Evolutionary conservation across 192 early-diverging fungal genomes (phyloP), one percentile per base, ranked within the genome.

Genomic region (Coemansia sp.): DNA sequence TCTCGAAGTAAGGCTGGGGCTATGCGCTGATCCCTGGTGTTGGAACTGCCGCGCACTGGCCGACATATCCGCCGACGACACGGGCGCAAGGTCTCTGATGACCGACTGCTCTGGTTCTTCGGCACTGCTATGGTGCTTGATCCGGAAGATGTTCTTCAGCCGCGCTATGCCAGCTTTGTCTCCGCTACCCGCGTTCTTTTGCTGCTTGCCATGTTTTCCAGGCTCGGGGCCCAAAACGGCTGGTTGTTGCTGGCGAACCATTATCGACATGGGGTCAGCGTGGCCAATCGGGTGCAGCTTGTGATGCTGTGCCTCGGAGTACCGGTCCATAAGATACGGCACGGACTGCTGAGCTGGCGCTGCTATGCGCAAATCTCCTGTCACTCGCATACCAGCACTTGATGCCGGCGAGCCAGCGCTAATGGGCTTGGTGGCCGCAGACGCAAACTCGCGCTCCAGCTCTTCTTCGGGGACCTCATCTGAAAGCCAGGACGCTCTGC

Each of bases 61-160:
- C 12, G 41, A 43, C 20, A 38, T 47, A 2, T 55, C 64, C 21
- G 57, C 14, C 38, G 53, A 59, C 21, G 39, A 36, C 28, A 47
- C 53, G 3, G 48, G 48, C 12, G 23, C 13, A 9, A 26, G 11
- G 23, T 26, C 23, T 50, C 48, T 50, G 25, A 50, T 13, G 23
- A 4, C 23, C 12, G 48, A 26, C 48, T 21, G 48, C 5, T 50
- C 33, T 13, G 47, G 48, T 50, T 68, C 59, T 59, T 59, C 41
- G 50, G 6, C 31, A 53, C 47, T 61, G 48, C 28, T 59, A 33
- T 33, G 45, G 47, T 70, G 48, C 35, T 73, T 73, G 42, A 72
- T 81, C 20, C 73, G 58, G 57, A 81, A 81, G 23, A 81, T 72
- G 55, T 68, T 81, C 38, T 81, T 81, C 20, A 81, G 66, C 36